Evolutionary conservation across 495 filamentous ascomycete species (phyloP), one percentile per base, ranked within the genome.

Genomic region (Podospora pseudopauciseta): DNA sequence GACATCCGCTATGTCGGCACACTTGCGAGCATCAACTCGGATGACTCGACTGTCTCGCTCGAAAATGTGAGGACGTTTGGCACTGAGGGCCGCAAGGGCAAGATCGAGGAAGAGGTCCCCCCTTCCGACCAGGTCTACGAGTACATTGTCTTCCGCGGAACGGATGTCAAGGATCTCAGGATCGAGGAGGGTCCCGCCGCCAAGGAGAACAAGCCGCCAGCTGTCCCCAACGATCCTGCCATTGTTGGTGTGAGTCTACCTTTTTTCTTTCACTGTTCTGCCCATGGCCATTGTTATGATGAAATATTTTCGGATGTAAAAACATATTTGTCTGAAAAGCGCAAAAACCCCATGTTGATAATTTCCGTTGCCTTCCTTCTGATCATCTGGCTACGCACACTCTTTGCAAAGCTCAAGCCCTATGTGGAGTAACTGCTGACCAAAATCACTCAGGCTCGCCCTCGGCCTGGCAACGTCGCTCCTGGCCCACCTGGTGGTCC

Each of bases 291-390:
- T 53, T 66, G 85, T 53, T 66, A 86, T 95, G 93, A 97, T 91
- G 91, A 92, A 92, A 77, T 75, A 92, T 88, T 70, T 58, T 82
- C 90, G 91, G 91, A 93, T 93, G 89, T 91, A 86, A 92, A 91
- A 84, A 26, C 67, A 80, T 85, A 81, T 83, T 85, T 88, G 88
- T 89, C 88, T 93, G 88, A 91, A 83, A 76, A 79, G 92, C 92
- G 91, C 92, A 96, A 95, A 81, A 79, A 72, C 69, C 39, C 81
- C 84, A 78, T 96, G 93, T 94, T 87, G 93, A 96, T 80, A 90
- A 5, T 91, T 90, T 96, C 92, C 94, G 93, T 97, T 97, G 94
- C 93, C 93, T 97, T 97, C 94, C 93, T 97, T 96, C 93, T 97
- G 93, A 93, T 83, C 70, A 64, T 68, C 28, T 67, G 69, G 68